These are phyloP conservation scores for Colletotrichum lentis DNA, from an alignment of 2,329 filamentous ascomycete species.

Conservation along the genomic window DNA sequence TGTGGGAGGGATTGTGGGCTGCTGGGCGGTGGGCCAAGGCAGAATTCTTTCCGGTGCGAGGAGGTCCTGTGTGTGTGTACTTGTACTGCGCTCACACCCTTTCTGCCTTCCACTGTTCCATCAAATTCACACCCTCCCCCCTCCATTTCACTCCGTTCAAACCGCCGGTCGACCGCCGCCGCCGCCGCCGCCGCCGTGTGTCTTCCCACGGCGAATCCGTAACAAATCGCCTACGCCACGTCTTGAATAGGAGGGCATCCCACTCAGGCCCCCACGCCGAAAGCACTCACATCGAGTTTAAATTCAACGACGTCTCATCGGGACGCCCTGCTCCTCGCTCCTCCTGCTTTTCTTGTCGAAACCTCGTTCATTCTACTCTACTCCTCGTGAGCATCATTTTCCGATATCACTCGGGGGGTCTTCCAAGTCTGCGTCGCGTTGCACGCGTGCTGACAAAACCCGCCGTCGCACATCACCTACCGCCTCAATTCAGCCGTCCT, in stretches of 20 bases:
- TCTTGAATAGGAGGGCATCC: slow-evolving; percentile 34
- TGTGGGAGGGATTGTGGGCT: slow-evolving; percentile 56
- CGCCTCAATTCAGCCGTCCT: background rate
- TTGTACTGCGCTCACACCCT: slow-evolving; percentile 1
- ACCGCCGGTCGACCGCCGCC: slow-evolving; percentile 4
- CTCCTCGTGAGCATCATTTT: slow-evolving; percentile 37
- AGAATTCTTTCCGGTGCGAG: slow-evolving; percentile 42
- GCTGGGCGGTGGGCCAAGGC: slow-evolving; percentile 49
- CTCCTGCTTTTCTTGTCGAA: slow-evolving; percentile 8
- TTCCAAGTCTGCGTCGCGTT: background rate
- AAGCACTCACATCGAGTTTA: slow-evolving; percentile 37
- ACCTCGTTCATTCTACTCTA: slow-evolving; percentile 15
- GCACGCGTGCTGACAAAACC: background rate
- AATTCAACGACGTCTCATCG: slow-evolving; percentile 40
- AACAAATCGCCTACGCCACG: slow-evolving; percentile 33
- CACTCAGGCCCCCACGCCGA: slow-evolving; percentile 37
- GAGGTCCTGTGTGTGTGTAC: background rate
- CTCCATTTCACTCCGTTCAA: background rate
- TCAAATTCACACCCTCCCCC: background rate
- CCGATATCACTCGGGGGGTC: slow-evolving; percentile 38
- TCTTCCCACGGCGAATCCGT: slow-evolving; percentile 28
- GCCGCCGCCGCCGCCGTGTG: background rate
- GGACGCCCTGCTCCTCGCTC: background rate
- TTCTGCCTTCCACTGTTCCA: background rate
- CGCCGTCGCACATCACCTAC: background rate